Evolutionary conservation across 495 filamentous ascomycete genomes (phyloP).

Genomic region (Parathielavia appendiculata): DNA sequence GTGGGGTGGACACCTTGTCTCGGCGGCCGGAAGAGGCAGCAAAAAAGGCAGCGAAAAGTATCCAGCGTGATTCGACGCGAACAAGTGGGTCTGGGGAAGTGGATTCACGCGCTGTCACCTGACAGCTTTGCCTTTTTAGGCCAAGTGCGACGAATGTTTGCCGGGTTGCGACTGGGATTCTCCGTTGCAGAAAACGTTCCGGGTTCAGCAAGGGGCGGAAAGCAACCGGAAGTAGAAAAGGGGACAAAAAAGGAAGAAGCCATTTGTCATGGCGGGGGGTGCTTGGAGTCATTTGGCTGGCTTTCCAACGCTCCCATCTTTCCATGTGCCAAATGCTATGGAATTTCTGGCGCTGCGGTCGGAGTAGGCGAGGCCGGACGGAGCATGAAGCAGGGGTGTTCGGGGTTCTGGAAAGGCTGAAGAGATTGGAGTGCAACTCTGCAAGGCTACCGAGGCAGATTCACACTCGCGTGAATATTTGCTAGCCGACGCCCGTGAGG

Average conservation of each 20-base stretch:
- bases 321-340: conserved; percentile 16
- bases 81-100: conserved; percentile 22
- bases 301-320: conserved; percentile 4
- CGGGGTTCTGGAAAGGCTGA: conserved; percentile 13
- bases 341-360: not conserved
- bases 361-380: conserved; percentile 17
- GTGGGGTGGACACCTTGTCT: conserved; percentile 17
- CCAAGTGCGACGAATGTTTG: conserved; percentile 1
- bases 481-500: conserved; percentile 20
- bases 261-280: conserved; percentile 11
- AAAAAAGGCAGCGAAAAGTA: conserved; percentile 20
- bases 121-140: conserved; percentile 23
- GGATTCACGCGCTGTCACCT: conserved; percentile 27
- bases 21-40: conserved; percentile 17
- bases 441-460: conserved; percentile 26
- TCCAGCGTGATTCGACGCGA: conserved; percentile 29
- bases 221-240: conserved; percentile 18
- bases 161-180: conserved; percentile 12
- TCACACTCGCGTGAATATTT: conserved; percentile 11
- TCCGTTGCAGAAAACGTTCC: not conserved
- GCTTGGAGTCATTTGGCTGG: conserved; percentile 18
- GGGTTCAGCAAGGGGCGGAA: conserved; percentile 16
- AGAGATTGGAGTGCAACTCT: conserved; percentile 18
- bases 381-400: not conserved
- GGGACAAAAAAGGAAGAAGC: not conserved